Evolutionary conservation across 257 asterid species (phyloP).

Genomic region (Solanum pimpinellifolium): DNA sequence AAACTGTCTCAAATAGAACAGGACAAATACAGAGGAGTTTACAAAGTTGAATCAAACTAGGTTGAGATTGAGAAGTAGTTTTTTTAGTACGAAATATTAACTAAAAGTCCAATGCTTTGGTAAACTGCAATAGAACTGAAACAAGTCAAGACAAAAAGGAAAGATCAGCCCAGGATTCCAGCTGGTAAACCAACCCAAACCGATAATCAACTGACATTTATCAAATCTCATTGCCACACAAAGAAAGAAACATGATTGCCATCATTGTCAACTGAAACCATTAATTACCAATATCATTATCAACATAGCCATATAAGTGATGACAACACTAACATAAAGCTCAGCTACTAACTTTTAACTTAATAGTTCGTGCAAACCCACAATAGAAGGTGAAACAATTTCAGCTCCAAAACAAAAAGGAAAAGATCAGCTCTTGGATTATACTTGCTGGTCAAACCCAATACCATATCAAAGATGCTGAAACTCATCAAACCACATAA

Average conservation of each 20-base stretch:
- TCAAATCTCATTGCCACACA: background rate
- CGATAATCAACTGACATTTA: background rate
- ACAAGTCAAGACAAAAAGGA: background rate
- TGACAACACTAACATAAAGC: background rate
- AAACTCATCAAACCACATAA: background rate
- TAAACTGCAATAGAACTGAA: background rate
- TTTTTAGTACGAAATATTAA: background rate
- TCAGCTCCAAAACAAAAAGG: background rate
- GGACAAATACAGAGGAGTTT: background rate
- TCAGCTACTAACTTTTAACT: background rate
- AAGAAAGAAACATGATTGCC: background rate
- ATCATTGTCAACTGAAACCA: background rate
- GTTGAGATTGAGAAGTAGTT: background rate
- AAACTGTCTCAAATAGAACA: background rate
- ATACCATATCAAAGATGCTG: background rate
- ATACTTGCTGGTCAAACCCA: background rate
- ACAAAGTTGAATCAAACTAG: background rate
- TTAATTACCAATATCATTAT: background rate
- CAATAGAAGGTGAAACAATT: background rate
- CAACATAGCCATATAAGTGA: background rate
- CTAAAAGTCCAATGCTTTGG: background rate
- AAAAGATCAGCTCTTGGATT: background rate
- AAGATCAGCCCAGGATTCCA: background rate
- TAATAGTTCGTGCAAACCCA: background rate
- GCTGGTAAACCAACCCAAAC: background rate